These are phyloP conservation scores for Mortierella sp. DNA, from an alignment of 371 early-diverging fungal genomes.

Conservation along the genomic window DNA sequence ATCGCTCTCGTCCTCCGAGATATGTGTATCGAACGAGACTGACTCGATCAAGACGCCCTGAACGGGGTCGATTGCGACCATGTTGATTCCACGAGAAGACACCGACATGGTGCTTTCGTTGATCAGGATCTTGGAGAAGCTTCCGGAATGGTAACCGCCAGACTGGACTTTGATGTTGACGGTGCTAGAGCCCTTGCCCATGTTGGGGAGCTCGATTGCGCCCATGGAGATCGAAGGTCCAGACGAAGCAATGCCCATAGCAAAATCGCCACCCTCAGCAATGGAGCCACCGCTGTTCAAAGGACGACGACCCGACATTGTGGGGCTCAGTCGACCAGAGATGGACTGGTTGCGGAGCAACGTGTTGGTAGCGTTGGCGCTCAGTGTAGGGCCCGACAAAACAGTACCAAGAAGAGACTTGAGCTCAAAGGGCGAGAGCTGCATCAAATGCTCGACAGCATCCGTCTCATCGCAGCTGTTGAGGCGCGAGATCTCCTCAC, in stretches of 20 bases:
- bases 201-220: slow-evolving; percentile 39
- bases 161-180: slow-evolving; percentile 73
- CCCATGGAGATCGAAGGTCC: slow-evolving; percentile 29
- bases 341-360: slow-evolving; percentile 63
- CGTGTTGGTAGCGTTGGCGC: slow-evolving; percentile 60
- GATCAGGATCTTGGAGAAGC: slow-evolving; percentile 79
- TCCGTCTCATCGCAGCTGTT: slow-evolving; percentile 82
- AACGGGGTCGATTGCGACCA: slow-evolving; percentile 78
- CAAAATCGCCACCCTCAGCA: slow-evolving; percentile 24
- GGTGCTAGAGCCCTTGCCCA: slow-evolving; percentile 26
- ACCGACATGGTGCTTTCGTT: slow-evolving; percentile 71
- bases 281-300: slow-evolving; percentile 9
- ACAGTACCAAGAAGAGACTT: slow-evolving; percentile 82
- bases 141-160: slow-evolving; percentile 82
- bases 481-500: slow-evolving; percentile 86
- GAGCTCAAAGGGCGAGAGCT: slow-evolving; percentile 85
- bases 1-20: slow-evolving; percentile 76
- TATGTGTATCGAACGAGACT: slow-evolving; percentile 84
- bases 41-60: slow-evolving; percentile 78
- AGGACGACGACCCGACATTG: slow-evolving; percentile 26
- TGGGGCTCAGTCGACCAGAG: slow-evolving; percentile 61
- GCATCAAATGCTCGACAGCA: slow-evolving; percentile 86
- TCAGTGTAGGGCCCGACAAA: slow-evolving; percentile 75
- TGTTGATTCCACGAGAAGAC: slow-evolving; percentile 81
- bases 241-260: slow-evolving; percentile 33